Conservation (phyloP, 495 filamentous ascomycete species). For the Penicillium paradoxum region DNA sequence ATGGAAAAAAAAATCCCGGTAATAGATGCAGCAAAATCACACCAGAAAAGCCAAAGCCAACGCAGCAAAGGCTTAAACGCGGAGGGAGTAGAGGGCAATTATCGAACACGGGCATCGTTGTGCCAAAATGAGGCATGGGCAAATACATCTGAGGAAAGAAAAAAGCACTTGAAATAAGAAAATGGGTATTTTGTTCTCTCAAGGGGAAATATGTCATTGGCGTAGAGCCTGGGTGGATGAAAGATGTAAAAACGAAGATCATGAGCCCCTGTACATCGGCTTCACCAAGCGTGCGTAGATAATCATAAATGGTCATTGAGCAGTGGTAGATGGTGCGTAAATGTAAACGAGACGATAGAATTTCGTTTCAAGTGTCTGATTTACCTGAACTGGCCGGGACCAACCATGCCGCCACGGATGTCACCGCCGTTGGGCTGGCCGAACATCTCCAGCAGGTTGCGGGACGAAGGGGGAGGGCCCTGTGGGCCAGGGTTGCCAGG, state of each 20-base stretch:
- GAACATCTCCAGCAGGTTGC: conserved; percentile 45
- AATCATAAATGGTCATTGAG: conserved; percentile 8
- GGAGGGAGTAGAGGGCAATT: conserved; percentile 6
- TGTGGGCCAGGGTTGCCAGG: conserved; percentile 36
- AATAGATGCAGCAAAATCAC: conserved; percentile 6
- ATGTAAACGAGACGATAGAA: background rate
- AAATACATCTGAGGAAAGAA: conserved; percentile 13
- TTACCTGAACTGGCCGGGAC: conserved; percentile 38
- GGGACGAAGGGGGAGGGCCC: conserved; percentile 40
- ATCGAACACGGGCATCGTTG: conserved; percentile 13
- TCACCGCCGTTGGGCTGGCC: conserved; percentile 39
- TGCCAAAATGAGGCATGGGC: conserved; percentile 15
- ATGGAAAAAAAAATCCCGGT: background rate
- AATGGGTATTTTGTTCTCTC: conserved; percentile 13
- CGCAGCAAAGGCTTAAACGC: conserved; percentile 11
- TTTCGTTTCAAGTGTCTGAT: background rate
- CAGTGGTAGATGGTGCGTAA: conserved; percentile 5
- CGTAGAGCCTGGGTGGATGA: conserved; percentile 7
- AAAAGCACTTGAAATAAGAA: conserved; percentile 1
- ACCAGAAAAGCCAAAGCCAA: conserved; percentile 11
- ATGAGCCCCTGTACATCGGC: conserved; percentile 5
- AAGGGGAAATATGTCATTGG: conserved; percentile 7
- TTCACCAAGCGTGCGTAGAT: conserved; percentile 13
- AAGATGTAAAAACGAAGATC: conserved; percentile 3
- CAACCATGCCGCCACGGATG: conserved; percentile 37